phyloP scores from a whole-genome alignment of 1,284 basidiomycete genomes.

The Lentinula novae-zelandiae region DNA sequence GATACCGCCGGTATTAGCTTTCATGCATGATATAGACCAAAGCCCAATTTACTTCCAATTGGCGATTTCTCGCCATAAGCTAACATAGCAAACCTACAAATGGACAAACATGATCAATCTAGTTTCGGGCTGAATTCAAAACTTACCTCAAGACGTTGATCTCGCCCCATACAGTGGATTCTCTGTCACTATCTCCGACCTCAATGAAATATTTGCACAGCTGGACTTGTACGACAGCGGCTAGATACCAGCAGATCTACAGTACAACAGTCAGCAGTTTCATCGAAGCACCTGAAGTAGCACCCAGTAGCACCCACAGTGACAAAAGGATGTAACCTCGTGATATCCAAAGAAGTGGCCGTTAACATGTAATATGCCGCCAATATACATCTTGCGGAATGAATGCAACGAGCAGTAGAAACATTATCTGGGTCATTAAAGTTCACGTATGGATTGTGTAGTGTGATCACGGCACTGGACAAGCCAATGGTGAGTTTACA shows the following conservation, averaged over 20 bases:
- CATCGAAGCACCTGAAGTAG: conserved; percentile 9
- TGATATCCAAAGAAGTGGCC: conserved; percentile 72
- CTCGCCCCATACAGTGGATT: conserved; percentile 78
- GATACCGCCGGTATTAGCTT: conserved; percentile 13
- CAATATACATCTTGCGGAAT: conserved; percentile 69
- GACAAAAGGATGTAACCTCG: conserved; percentile 76
- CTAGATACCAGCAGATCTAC: conserved; percentile 85
- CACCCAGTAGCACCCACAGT: conserved; percentile 45
- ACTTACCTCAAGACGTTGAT: conserved; percentile 73
- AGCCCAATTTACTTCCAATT: conserved; percentile 64
- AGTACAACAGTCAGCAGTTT: conserved; percentile 10
- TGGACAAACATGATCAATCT: background rate
- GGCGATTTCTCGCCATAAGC: conserved; percentile 73
- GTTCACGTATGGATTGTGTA: conserved; percentile 78
- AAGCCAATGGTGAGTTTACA: background rate
- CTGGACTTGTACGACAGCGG: conserved; percentile 79
- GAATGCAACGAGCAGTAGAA: conserved; percentile 68
- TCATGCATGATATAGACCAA: conserved; percentile 3
- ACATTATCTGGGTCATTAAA: conserved; percentile 58
- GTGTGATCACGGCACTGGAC: conserved; percentile 75
- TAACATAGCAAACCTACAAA: conserved; percentile 69
- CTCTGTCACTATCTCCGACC: conserved; percentile 61
- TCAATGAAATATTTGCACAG: conserved; percentile 82
- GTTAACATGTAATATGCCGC: conserved; percentile 70
- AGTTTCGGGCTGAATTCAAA: background rate